These are phyloP conservation scores for Rhodotorula sp. DNA, from an alignment of 1,284 basidiomycete species.

Conservation along the genomic window DNA sequence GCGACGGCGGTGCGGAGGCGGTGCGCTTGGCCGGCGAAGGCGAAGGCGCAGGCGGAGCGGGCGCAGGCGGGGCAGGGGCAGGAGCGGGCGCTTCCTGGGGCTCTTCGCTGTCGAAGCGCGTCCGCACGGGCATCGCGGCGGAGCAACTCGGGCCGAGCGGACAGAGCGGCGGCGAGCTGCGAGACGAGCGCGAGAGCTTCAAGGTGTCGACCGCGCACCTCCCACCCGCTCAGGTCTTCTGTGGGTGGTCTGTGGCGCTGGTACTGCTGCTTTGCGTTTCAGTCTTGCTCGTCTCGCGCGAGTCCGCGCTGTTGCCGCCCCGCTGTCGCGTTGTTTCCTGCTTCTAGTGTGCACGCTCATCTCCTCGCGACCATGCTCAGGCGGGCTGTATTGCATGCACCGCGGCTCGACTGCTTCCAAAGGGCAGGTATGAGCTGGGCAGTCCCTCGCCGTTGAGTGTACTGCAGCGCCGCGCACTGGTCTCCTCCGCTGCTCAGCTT, in stretches of 20 bases:
- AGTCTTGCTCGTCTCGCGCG: not conserved
- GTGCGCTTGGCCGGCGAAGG: not conserved
- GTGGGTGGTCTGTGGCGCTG: not conserved
- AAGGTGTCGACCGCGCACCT: too few relatives aligned
- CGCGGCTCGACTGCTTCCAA: too few relatives aligned
- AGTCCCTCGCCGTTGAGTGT: too few relatives aligned
- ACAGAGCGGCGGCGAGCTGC: not conserved
- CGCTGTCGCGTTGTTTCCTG: too few relatives aligned
- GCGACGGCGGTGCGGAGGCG: not conserved
- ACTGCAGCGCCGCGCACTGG: too few relatives aligned
- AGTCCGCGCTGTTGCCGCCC: not conserved
- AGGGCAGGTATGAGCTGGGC: too few relatives aligned
- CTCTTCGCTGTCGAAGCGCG: slow-evolving; percentile 3
- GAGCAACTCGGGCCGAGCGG: not conserved
- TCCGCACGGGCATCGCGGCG: not conserved
- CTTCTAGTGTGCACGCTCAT: too few relatives aligned
- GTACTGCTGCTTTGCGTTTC: not conserved
- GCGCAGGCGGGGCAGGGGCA: not conserved
- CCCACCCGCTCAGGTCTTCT: not conserved
- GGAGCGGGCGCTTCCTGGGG: not conserved
- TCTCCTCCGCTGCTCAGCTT: too few relatives aligned
- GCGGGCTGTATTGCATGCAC: too few relatives aligned
- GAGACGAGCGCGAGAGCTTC: not conserved
- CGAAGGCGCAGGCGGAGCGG: too few relatives aligned
- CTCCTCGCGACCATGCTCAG: too few relatives aligned